These are phyloP conservation scores for Aspergillus biplanus DNA, from an alignment of 495 filamentous ascomycete species.

Conservation along the genomic window DNA sequence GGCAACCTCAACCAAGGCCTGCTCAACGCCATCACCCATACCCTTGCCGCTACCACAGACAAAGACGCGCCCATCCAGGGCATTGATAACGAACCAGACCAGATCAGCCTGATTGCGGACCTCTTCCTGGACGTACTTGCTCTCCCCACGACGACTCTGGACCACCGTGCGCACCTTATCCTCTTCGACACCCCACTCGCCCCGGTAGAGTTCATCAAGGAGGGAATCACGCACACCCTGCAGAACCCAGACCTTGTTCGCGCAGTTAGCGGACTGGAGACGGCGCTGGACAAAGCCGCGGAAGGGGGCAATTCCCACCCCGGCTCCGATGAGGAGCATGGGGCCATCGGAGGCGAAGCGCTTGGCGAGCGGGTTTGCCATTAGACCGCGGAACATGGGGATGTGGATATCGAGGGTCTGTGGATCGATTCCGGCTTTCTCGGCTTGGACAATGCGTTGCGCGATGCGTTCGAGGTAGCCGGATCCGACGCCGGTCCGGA, in stretches of 20 bases:
- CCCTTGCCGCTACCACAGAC: constrained; percentile 93
- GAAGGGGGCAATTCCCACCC: constrained; percentile 96
- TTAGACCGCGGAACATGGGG: constrained; percentile 98
- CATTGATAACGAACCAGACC: constrained; percentile 95
- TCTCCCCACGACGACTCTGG: constrained; percentile 76
- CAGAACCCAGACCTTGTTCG: constrained; percentile 99
- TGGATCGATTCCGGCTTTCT: constrained; percentile 56
- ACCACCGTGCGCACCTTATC: constrained; percentile 92
- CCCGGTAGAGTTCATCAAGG: constrained; percentile 92
- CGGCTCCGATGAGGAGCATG: constrained; percentile 96
- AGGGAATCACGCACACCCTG: constrained; percentile 93
- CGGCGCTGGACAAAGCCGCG: constrained; percentile 95
- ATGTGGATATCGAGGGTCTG: constrained; percentile 65
- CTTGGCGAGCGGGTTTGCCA: constrained; percentile 92
- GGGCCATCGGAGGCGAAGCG: constrained; percentile 90
- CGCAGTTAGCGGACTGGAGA: constrained; percentile 93
- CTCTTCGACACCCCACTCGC: constrained; percentile 95
- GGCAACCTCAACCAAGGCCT: constrained; percentile 76
- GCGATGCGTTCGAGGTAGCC: constrained; percentile 89
- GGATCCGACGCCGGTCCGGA: constrained; percentile 71
- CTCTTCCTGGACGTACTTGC: constrained; percentile 86
- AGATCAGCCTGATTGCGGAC: constrained; percentile 86
- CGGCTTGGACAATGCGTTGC: constrained; percentile 64
- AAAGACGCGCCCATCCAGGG: constrained; percentile 89
- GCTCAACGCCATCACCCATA: constrained; percentile 96